Conservation (phyloP, 257 asterid genomes). For the Petrea volubilis region DNA sequence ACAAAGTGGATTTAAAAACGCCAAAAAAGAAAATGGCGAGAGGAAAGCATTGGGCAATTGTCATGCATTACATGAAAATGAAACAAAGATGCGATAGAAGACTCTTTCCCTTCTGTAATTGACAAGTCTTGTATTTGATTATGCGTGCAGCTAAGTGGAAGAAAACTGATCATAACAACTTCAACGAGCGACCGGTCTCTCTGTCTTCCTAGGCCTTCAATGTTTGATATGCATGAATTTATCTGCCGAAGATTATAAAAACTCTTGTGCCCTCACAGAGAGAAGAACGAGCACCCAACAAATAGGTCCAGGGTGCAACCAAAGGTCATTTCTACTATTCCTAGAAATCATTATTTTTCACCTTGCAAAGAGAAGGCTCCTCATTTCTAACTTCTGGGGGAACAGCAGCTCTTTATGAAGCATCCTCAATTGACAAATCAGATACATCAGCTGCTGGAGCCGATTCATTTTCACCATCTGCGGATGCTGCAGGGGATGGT, state of each 20-base stretch:
- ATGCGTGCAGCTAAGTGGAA: neutral
- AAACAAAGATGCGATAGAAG: too few species aligned
- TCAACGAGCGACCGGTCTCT: neutral
- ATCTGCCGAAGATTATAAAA: neutral
- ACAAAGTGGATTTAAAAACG: too few species aligned
- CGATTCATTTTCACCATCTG: neutral
- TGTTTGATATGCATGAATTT: too few species aligned
- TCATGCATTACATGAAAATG: too few species aligned
- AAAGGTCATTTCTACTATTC: neutral
- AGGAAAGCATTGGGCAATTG: too few species aligned
- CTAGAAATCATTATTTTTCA: neutral
- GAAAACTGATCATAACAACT: neutral
- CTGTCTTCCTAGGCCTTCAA: neutral
- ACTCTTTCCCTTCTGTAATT: too few species aligned
- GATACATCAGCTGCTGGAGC: constrained; percentile 3
- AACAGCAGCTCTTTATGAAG: neutral
- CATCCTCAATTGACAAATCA: constrained; percentile 13
- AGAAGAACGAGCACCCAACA: neutral
- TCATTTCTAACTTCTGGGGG: constrained; percentile 7
- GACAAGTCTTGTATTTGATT: neutral
- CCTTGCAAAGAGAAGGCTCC: neutral
- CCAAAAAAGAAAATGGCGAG: too few species aligned
- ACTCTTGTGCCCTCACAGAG: neutral
- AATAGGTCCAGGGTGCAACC: neutral
- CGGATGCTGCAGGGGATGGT: constrained; percentile 21